Conservation (phyloP, 2,329 filamentous ascomycete genomes). For the Epichloe uncinata region DNA sequence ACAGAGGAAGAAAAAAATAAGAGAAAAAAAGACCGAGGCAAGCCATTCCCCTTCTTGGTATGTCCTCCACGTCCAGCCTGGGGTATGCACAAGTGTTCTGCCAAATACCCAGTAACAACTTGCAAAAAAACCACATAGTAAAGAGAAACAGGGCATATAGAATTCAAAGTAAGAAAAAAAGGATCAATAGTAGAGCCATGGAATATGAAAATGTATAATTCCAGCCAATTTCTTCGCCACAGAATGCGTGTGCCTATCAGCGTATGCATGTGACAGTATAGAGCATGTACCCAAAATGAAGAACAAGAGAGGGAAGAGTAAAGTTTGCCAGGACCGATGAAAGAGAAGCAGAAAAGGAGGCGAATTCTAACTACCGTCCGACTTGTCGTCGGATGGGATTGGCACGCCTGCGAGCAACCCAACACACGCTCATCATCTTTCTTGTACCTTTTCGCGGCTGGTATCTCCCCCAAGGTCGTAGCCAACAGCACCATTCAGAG, state of each 20-base stretch:
- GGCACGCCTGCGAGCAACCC: too few species aligned
- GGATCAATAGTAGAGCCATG: background rate
- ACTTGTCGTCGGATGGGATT: too few species aligned
- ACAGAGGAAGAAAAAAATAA: too few species aligned
- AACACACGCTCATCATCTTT: too few species aligned
- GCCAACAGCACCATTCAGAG: background rate
- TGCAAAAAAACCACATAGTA: background rate
- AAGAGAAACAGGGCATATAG: background rate
- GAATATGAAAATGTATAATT: too few species aligned
- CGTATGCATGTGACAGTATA: background rate
- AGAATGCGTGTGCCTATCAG: background rate
- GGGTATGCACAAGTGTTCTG: constrained; percentile 6
- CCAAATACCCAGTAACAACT: background rate
- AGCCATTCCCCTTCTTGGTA: constrained; percentile 6
- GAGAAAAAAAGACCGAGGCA: too few species aligned
- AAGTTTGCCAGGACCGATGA: too few species aligned
- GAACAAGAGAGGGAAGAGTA: too few species aligned
- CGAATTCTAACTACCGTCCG: too few species aligned
- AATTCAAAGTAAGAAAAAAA: background rate
- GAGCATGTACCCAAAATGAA: too few species aligned
- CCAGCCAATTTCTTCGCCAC: background rate
- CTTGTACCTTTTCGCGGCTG: too few species aligned
- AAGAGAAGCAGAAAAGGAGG: too few species aligned
- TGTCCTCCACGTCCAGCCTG: constrained; percentile 11
- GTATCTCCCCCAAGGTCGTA: background rate